A percentile compares a stretch with the other conserved stretches of the same genome.
Conservation (phyloP, 805 yeast species). For the Dipodascus geniculatus region DNA sequence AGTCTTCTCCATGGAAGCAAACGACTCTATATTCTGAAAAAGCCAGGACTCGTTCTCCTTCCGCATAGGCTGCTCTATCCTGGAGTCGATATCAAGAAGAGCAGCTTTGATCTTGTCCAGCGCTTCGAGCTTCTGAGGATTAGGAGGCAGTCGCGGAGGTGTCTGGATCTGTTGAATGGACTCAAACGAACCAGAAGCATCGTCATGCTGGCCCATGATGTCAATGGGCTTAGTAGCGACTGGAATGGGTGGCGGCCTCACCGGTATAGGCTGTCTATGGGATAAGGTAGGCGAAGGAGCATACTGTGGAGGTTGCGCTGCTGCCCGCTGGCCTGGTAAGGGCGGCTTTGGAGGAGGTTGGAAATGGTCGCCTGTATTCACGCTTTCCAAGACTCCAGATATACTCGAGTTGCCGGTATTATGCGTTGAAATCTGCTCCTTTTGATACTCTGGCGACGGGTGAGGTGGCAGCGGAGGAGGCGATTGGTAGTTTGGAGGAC, state of each 20-base stretch:
- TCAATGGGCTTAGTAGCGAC: background rate
- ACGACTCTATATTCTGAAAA: slow-evolving; percentile 27
- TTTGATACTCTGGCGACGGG: slow-evolving; percentile 6
- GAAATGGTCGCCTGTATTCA: background rate
- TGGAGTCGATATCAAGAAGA: slow-evolving; percentile 17
- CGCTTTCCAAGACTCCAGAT: background rate
- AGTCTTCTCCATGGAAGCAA: slow-evolving; percentile 25
- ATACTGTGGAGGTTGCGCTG: slow-evolving; percentile 1
- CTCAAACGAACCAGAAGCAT: slow-evolving; percentile 2
- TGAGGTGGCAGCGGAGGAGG: slow-evolving; percentile 5
- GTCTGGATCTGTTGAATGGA: slow-evolving; percentile 2
- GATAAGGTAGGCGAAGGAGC: slow-evolving; percentile 3
- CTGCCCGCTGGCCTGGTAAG: background rate
- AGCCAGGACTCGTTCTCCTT: slow-evolving; percentile 20
- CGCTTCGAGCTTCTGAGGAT: slow-evolving; percentile 26
- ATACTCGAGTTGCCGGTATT: background rate
- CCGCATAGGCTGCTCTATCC: slow-evolving; percentile 17
- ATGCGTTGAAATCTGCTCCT: slow-evolving; percentile 1
- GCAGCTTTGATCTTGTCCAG: slow-evolving; percentile 15
- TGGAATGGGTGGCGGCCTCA: background rate
- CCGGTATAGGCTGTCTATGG: slow-evolving; percentile 2
- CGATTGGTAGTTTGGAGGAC: slow-evolving; percentile 15
- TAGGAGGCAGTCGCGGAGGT: slow-evolving; percentile 30
- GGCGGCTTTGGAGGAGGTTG: slow-evolving; percentile 5
- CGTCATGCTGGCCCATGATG: slow-evolving; percentile 1